Base-by-base conservation (phyloP, 78 protist genomes). In the Isochrysis galbana region DNA sequence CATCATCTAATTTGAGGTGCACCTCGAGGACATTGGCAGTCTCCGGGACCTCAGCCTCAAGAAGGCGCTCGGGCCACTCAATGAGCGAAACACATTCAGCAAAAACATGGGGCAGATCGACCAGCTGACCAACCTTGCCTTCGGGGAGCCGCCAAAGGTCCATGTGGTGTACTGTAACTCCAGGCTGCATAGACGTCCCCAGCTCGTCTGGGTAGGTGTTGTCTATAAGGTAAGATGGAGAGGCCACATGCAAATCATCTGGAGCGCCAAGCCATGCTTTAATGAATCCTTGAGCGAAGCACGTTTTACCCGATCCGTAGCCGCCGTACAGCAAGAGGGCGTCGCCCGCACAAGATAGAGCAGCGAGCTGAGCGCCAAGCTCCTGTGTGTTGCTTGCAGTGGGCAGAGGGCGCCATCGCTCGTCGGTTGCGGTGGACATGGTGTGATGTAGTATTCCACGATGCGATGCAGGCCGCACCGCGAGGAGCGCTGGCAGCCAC, bases 1-100 rank as follows among this genome's bases (percentile, higher is more conserved):
- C 41, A 17, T 22, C 80, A 17, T 4, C 41, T 17, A 70, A 19
- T 17, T 2, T 19, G n/a, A 70, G 80, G 42, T 34, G 41, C 42
- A 70, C 42, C 14, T 5, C 80, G 41, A 70, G 80, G 39, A 2
- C 44, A 5, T 14, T 41, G 48, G 86, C 48, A 21, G 22, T 7
- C 83, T 21, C 25, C 86, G 4, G 42, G 23, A 34, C 48, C 42
- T 7, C 86, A 5, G 39, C 47, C 29, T 7, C 29, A 7, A 14
- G 14, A 14, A 77, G 48, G 23, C 86, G 86, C 10, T 77, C 86
- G 47, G 86, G 86, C 86, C 86, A 77, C n/a, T 77, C 86, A n/a
- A 77, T n/a, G n/a, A 77, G 86, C 1, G 38, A 2, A 3, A 77
- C 86, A 7, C 29, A 1, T 5, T 39, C 46, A n/a, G 23, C 11